Evolutionary conservation across 2,329 filamentous ascomycete genomes (phyloP).

Genomic region (Thermothelomyces thermophilus): DNA sequence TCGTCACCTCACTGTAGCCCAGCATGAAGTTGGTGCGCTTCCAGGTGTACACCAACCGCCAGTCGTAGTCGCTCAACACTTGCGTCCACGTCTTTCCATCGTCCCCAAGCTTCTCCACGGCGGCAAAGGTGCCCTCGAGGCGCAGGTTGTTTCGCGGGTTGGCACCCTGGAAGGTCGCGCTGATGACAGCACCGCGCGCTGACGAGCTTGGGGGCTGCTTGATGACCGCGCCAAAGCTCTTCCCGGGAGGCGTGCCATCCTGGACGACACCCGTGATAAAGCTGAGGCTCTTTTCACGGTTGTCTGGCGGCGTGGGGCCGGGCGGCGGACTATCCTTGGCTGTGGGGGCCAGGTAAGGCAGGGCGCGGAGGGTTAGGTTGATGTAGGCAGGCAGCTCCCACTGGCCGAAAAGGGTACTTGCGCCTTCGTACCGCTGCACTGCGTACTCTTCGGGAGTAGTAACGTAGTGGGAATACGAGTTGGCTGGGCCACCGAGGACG

Average conservation of each 20-base stretch:
- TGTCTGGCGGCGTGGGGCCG: constrained; percentile 62
- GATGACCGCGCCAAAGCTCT: constrained; percentile 62
- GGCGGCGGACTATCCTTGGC: constrained; percentile 32
- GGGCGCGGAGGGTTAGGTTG: constrained; percentile 64
- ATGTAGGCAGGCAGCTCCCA: constrained; percentile 83
- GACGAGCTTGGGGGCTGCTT: constrained; percentile 47
- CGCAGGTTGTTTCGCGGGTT: constrained; percentile 83
- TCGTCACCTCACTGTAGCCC: constrained; percentile 66
- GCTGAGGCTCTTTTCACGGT: constrained; percentile 64
- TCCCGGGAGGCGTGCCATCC: constrained; percentile 59
- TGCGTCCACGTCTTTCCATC: constrained; percentile 48
- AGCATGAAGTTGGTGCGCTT: constrained; percentile 61
- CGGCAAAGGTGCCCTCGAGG: constrained; percentile 69
- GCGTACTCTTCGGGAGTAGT: constrained; percentile 43
- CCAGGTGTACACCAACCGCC: constrained; percentile 78
- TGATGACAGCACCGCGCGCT: constrained; percentile 50
- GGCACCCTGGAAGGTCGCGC: constrained; percentile 69
- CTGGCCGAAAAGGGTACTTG: constrained; percentile 78
- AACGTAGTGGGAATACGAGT: constrained; percentile 62
- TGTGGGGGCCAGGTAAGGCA: constrained; percentile 57
- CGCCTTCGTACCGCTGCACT: constrained; percentile 85
- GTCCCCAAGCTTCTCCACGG: constrained; percentile 57
- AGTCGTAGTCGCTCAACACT: constrained; percentile 72
- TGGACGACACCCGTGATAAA: constrained; percentile 75
- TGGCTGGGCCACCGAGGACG: constrained; percentile 78